phyloP scores from a whole-genome alignment of 2,329 filamentous ascomycete species.

The Aspergillus clavatus region DNA sequence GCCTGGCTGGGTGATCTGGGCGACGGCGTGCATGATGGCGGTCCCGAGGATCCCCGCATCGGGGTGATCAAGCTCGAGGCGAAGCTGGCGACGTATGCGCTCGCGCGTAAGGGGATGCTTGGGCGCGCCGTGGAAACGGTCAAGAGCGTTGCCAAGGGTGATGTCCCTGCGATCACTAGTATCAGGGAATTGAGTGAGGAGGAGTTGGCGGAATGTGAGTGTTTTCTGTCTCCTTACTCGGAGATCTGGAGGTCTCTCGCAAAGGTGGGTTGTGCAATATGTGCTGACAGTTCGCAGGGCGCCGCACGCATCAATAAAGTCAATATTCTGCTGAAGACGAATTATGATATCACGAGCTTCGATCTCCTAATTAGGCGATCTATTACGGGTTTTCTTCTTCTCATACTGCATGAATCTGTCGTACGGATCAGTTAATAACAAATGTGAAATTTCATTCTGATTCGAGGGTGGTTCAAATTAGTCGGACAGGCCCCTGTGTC shows the following conservation, averaged over 20 bases:
- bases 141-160: conserved; percentile 68
- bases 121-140: conserved; percentile 65
- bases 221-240: not conserved
- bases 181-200: conserved; percentile 65
- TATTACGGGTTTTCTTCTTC: no score
- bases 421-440: not conserved
- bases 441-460: no score
- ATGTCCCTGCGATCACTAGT: conserved; percentile 67
- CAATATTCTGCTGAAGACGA: not conserved
- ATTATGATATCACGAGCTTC: conserved; percentile 1
- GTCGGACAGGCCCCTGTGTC: not conserved
- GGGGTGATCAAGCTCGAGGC: conserved; percentile 73
- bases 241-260: no score
- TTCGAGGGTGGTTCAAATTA: no score
- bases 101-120: conserved; percentile 59
- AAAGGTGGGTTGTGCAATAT: not conserved
- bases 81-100: conserved; percentile 66
- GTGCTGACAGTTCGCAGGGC: conserved; percentile 23
- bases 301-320: conserved; percentile 25
- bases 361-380: no score
- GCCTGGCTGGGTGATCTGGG: conserved; percentile 83
- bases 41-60: conserved; percentile 74
- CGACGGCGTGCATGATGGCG: conserved; percentile 77
- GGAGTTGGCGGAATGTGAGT: conserved; percentile 59
- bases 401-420: not conserved